These are phyloP conservation scores for Monosporascus sp. DNA, from an alignment of 2,329 filamentous ascomycete species.

Conservation along the genomic window DNA sequence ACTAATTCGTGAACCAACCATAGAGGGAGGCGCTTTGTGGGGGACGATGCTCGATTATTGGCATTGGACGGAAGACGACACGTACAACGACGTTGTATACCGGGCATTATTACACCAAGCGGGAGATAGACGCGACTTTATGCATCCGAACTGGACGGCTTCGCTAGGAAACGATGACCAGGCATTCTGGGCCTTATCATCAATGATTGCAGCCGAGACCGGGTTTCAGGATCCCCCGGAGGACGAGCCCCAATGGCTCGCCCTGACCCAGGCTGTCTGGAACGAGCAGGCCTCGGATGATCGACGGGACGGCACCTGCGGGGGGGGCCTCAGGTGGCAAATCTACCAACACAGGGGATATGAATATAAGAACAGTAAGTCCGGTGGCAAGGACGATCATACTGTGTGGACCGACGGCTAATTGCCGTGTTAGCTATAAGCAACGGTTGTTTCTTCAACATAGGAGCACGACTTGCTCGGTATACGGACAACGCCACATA, in stretches of 20 bases:
- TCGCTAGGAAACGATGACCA: conserved; percentile 50
- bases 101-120: conserved; percentile 39
- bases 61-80: conserved; percentile 47
- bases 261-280: conserved; percentile 58
- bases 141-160: conserved; percentile 36
- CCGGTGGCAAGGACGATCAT: background rate
- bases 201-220: conserved; percentile 55
- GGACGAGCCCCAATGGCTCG: conserved; percentile 52
- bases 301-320: conserved; percentile 53
- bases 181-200: conserved; percentile 60
- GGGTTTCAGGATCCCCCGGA: conserved; percentile 50
- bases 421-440: conserved; percentile 30
- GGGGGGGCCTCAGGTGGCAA: conserved; percentile 62
- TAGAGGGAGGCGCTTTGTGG: conserved; percentile 44
- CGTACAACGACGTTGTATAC: conserved; percentile 42
- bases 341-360: conserved; percentile 54
- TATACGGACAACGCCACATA: conserved; percentile 62
- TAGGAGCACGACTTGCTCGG: conserved; percentile 52
- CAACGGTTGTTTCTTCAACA: conserved; percentile 43
- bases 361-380: conserved; percentile 37
- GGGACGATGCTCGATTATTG: conserved; percentile 49
- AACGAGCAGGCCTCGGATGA: conserved; percentile 50
- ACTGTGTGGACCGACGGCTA: background rate
- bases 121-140: conserved; percentile 39
- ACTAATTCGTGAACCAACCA: too few relatives aligned